A percentile compares a stretch with the other conserved stretches of the same genome.
Conservation (phyloP, 495 filamentous ascomycete species). For the Tirmania nivea region DNA sequence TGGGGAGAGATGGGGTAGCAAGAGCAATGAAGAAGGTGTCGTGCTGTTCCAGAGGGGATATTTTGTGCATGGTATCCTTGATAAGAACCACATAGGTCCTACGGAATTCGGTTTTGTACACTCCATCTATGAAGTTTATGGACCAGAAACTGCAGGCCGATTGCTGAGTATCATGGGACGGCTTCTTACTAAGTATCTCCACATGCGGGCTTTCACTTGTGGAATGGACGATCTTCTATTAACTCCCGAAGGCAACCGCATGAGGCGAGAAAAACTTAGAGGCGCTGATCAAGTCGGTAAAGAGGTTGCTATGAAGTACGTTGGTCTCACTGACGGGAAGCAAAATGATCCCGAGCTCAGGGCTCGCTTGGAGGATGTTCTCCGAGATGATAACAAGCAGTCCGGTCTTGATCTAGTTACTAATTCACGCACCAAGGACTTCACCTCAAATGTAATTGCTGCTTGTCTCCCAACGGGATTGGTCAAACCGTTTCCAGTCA, state of each 20-base stretch:
- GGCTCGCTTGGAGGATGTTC: conserved; percentile 63
- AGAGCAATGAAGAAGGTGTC: conserved; percentile 41
- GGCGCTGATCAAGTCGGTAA: conserved; percentile 53
- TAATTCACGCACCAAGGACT: conserved; percentile 42
- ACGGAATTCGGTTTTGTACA: conserved; percentile 74
- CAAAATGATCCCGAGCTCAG: conserved; percentile 47
- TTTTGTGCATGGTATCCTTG: conserved; percentile 72
- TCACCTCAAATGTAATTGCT: conserved; percentile 60
- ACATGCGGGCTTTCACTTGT: conserved; percentile 88
- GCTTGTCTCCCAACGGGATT: conserved; percentile 63
- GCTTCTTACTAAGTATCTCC: conserved; percentile 68
- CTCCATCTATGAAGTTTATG: conserved; percentile 80
- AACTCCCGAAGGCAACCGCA: conserved; percentile 56
- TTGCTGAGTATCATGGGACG: conserved; percentile 74
- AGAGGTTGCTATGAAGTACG: conserved; percentile 71
- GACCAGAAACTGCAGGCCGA: conserved; percentile 62
- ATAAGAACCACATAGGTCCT: conserved; percentile 88
- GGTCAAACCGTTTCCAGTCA: conserved; percentile 78
- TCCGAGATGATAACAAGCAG: conserved; percentile 79
- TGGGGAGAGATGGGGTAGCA: conserved; percentile 46
- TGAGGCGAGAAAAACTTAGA: conserved; percentile 45
- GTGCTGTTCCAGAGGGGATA: conserved; percentile 76
- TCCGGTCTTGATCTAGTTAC: conserved; percentile 65
- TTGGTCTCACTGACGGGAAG: conserved; percentile 45
- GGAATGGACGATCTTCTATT: conserved; percentile 90